A percentile compares a stretch with the other conserved stretches of the same genome.
Conservation (phyloP, 306 rosid species). For the Pyrus bretschneideri region DNA sequence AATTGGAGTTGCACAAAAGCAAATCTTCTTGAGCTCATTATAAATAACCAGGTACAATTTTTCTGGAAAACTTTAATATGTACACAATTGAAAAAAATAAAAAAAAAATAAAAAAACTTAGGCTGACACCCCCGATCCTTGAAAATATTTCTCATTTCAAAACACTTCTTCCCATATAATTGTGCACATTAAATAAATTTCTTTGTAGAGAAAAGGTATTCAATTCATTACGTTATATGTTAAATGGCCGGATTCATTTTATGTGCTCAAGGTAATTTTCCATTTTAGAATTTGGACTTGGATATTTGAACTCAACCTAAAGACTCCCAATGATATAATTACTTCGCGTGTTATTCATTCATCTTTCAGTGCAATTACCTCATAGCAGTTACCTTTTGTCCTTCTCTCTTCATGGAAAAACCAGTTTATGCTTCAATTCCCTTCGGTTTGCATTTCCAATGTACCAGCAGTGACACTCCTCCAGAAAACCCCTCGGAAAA, state of each 20-base stretch:
- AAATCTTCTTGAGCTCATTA: neutral
- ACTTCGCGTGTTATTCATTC: neutral
- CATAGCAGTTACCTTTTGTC: neutral
- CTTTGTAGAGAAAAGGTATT: neutral
- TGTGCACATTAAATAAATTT: neutral
- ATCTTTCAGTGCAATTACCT: neutral
- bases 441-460: neutral
- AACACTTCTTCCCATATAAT: neutral
- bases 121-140: neutral
- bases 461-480: neutral
- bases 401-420: neutral
- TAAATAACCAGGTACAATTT: neutral
- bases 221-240: neutral
- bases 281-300: neutral
- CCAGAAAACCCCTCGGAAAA: neutral
- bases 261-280: neutral
- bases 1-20: neutral
- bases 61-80: neutral
- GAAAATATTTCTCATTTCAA: neutral
- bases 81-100: neutral
- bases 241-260: neutral
- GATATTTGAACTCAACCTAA: neutral
- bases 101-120: neutral
- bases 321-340: neutral
- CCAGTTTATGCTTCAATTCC: constrained; percentile 1